Evolutionary conservation across 495 filamentous ascomycete species (phyloP).

Genomic region (Sporormia fimetaria): DNA sequence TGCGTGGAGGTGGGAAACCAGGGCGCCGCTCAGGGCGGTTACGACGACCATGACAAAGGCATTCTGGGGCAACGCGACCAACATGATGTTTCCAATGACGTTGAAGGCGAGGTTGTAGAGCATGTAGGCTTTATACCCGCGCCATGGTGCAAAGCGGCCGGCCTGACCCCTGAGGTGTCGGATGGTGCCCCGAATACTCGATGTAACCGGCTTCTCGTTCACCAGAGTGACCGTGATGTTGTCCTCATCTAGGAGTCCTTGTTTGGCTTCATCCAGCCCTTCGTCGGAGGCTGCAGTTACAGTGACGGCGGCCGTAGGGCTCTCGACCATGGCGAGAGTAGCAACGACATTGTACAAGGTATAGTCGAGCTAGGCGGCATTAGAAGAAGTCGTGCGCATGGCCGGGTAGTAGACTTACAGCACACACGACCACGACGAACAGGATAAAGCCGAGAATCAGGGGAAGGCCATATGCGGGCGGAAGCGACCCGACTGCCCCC

Average conservation of each 20-base stretch:
- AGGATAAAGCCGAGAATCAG: slow-evolving; percentile 22
- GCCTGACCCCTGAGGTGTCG: slow-evolving; percentile 45
- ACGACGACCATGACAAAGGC: slow-evolving; percentile 32
- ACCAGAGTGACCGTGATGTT: slow-evolving; percentile 30
- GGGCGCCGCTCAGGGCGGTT: slow-evolving; percentile 33
- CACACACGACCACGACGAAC: slow-evolving; percentile 20
- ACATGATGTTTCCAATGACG: slow-evolving; percentile 32
- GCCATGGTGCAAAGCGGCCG: slow-evolving; percentile 48
- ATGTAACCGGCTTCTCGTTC: slow-evolving; percentile 46
- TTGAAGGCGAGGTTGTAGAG: slow-evolving; percentile 33
- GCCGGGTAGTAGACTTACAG: slow-evolving; percentile 14
- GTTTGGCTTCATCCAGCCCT: slow-evolving; percentile 29
- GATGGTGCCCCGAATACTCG: slow-evolving; percentile 44
- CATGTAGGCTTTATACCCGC: slow-evolving; percentile 39
- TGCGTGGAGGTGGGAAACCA: slow-evolving; percentile 41
- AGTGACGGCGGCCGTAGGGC: slow-evolving; percentile 47
- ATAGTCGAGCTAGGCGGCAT: slow-evolving; percentile 40
- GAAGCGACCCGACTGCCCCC: too few relatives aligned
- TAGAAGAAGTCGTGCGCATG: not conserved
- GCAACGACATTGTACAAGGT: slow-evolving; percentile 47
- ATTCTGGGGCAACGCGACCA: slow-evolving; percentile 30
- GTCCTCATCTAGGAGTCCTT: slow-evolving; percentile 22
- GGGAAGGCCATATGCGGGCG: too few relatives aligned
- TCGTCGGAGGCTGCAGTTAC: slow-evolving; percentile 29
- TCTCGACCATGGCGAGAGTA: slow-evolving; percentile 52